Evolutionary conservation across 1,284 basidiomycete genomes (phyloP), one percentile per base, ranked within the genome.

Genomic region (Tremellales sp.): DNA sequence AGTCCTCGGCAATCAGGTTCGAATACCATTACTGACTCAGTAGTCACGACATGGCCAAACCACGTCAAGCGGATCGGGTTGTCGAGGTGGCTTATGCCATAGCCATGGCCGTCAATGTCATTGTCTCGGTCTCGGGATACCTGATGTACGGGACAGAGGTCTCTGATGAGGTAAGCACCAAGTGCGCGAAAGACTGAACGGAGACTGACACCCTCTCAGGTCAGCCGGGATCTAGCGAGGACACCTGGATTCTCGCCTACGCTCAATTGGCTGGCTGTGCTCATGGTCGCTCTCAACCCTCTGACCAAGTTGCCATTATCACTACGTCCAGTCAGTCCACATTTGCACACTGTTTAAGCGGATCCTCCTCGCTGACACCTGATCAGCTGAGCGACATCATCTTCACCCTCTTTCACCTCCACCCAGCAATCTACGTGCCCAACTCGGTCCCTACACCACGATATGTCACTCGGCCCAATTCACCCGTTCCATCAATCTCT

Each of bases 121-220:
- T 85, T 6, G 88, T 96, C 48, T 90, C 87, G 13, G 82, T 82
- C 51, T 83, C 83, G 31, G 92, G 93, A 1, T 97, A 96, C 62
- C 71, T 89, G 23, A 97, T 97, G 92, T 94, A 91, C 71, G 91
- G 91, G n/a, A 78, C 80, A 51, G 62, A 75, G 45, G 89, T 94
- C 46, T 83, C 82, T 60, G 89, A 90, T 53, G 91, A 94, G 79
- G 87, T 89, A 54, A 64, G 79, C 61, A n/a, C 33, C 33, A 24
- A n/a, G 19, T 1, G 3, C 39, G 13, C 26, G n/a, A n/a, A n/a
- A n/a, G n/a, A n/a, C n/a, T 15, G 21, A 29, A 31, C 49, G 53
- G 45, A 10, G 7, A 12, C n/a, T 41, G 27, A 29, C 1, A 15
- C n/a, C n/a, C n/a, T n/a, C 22, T n/a, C 54, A 90, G 84, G 84